Evolutionary conservation across 352 stramenopile species (phyloP).

Genomic region (Aphanomyces stellatus): DNA sequence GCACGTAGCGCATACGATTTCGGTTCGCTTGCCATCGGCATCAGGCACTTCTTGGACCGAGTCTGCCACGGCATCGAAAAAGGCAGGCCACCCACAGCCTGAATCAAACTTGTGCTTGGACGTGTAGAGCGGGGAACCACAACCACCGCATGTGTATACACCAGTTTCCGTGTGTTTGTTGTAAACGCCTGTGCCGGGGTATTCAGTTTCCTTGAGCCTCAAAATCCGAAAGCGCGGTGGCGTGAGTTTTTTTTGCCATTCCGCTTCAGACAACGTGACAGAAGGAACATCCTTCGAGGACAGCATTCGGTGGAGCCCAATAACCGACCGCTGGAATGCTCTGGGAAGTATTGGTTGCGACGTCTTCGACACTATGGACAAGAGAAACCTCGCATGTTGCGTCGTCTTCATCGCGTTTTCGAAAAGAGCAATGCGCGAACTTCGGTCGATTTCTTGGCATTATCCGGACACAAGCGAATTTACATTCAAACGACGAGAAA

Average conservation of each 20-base stretch:
- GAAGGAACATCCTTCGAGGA: conserved; percentile 18
- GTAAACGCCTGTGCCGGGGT: conserved; percentile 78
- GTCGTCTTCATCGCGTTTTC: too few species aligned
- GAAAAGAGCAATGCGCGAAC: too few species aligned
- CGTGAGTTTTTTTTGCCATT: conserved; percentile 78
- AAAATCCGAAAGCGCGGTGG: conserved; percentile 79
- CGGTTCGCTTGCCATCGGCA: conserved; percentile 58
- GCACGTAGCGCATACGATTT: conserved; percentile 85
- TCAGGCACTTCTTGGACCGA: conserved; percentile 75
- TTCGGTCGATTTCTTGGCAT: too few species aligned
- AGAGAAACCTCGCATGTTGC: too few species aligned
- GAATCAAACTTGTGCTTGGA: conserved; percentile 87
- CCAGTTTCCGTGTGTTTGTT: conserved; percentile 81
- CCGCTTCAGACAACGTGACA: conserved; percentile 42
- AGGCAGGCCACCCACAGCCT: conserved; percentile 84
- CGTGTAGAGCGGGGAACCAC: conserved; percentile 81
- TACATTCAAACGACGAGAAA: too few species aligned
- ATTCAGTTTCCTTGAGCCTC: conserved; percentile 88
- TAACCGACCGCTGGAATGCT: too few species aligned
- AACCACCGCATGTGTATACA: conserved; percentile 82
- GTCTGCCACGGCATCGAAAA: conserved; percentile 82
- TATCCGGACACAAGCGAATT: too few species aligned
- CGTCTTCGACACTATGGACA: too few species aligned
- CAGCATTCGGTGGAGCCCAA: background rate
- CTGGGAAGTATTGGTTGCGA: too few species aligned